A percentile compares a stretch with the other conserved stretches of the same genome.
Evolutionary conservation across 495 filamentous ascomycete genomes (phyloP).

Genomic region (Penicillium cosmopolitanum): DNA sequence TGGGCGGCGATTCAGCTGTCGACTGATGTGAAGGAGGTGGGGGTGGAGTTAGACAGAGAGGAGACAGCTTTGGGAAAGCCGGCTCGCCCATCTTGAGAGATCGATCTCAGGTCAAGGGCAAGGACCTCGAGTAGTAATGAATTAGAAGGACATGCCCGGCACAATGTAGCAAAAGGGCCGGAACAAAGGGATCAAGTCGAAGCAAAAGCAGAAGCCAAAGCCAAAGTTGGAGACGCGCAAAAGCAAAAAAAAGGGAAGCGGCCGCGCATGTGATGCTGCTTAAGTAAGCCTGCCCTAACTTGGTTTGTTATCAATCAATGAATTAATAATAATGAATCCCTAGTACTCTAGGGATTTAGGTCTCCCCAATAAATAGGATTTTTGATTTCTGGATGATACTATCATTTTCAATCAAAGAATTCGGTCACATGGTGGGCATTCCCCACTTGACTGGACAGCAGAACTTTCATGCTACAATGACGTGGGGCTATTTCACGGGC

Average conservation of each 20-base stretch:
- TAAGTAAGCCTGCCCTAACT: slow-evolving; percentile 4
- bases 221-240: neutral
- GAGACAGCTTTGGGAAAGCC: slow-evolving; percentile 3
- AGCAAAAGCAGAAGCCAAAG: neutral
- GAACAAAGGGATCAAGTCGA: neutral
- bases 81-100: slow-evolving; percentile 7
- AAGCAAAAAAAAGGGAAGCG: slow-evolving; percentile 1
- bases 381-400: no score
- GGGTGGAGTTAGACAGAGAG: slow-evolving; percentile 4
- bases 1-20: slow-evolving; percentile 63
- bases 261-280: slow-evolving; percentile 3
- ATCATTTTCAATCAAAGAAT: no score
- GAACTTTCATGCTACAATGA: no score
- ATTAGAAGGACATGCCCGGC: slow-evolving; percentile 13
- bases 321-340: no score
- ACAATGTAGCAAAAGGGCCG: slow-evolving; percentile 3
- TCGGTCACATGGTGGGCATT: no score
- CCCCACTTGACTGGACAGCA: no score
- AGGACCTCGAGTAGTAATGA: neutral
- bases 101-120: neutral
- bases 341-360: no score
- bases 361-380: no score
- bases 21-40: slow-evolving; percentile 11
- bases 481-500: no score
- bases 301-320: neutral